Percentiles rank a stretch among this genome's conserved stretches.
Evolutionary conservation across 257 asterid species (phyloP).

Genomic region (Mentha longifolia): DNA sequence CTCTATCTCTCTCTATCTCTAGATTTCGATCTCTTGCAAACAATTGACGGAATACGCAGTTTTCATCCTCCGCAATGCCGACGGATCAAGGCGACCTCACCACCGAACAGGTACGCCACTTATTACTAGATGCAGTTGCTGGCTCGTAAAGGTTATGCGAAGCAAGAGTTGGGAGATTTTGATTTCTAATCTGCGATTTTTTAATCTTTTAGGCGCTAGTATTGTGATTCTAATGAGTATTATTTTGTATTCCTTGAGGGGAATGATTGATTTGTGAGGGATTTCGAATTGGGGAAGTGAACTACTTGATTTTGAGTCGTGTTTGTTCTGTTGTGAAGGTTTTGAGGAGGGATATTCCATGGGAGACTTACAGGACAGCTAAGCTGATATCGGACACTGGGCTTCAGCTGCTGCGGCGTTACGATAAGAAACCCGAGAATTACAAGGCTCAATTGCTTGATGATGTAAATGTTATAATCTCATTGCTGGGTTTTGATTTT

Average conservation of each 20-base stretch:
- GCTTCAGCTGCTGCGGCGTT: constrained; percentile 87
- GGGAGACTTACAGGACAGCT: constrained; percentile 93
- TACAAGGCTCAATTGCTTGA: constrained; percentile 84
- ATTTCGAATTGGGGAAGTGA: constrained; percentile 1
- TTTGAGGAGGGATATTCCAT: constrained; percentile 86
- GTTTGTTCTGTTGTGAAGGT: constrained; percentile 37
- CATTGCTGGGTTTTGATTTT: constrained; percentile 1
- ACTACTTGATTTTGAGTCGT: constrained; percentile 13
- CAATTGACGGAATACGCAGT: constrained; percentile 22
- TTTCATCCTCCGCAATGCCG: constrained; percentile 38
- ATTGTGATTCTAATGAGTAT: constrained; percentile 6
- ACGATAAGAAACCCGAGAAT: constrained; percentile 80
- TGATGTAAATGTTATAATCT: constrained; percentile 51
- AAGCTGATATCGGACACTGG: constrained; percentile 86
- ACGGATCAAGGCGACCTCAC: constrained; percentile 54
- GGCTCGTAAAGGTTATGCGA: too few species aligned
- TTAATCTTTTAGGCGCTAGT: background rate
- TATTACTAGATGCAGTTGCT: background rate
- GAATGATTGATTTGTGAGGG: constrained; percentile 20
- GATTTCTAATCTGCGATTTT: background rate
- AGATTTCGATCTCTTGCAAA: constrained; percentile 47
- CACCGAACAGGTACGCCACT: constrained; percentile 48
- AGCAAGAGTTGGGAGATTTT: constrained; percentile 1
- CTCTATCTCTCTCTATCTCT: constrained; percentile 40
- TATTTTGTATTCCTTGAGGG: constrained; percentile 16